Percentiles rank a stretch among this genome's conserved stretches.
Evolutionary conservation across 2,329 filamentous ascomycete species (phyloP).

Genomic region (Fusarium metavorans): DNA sequence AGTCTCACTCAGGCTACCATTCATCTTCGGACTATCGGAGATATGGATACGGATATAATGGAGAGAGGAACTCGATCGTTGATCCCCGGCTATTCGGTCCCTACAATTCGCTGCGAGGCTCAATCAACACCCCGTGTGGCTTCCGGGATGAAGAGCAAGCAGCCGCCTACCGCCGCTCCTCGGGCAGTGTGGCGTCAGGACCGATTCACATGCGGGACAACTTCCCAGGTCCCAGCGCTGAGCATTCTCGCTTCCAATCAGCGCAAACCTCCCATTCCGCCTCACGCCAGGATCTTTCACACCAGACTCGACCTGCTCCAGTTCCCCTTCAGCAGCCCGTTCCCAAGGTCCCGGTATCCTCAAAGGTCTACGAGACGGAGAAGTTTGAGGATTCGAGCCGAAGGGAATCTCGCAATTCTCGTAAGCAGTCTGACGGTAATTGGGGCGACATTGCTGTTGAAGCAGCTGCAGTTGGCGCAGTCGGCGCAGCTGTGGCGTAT

Average conservation of each 20-base stretch:
- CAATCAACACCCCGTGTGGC: conserved; percentile 66
- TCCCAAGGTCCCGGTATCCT: conserved; percentile 79
- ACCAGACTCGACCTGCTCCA: conserved; percentile 64
- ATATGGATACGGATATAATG: conserved; percentile 50
- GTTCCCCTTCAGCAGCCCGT: conserved; percentile 88
- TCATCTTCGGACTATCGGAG: conserved; percentile 21
- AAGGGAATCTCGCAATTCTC: conserved; percentile 47
- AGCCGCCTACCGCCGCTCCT: conserved; percentile 41
- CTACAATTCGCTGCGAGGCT: conserved; percentile 69
- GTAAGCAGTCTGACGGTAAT: conserved; percentile 52
- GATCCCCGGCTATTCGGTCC: conserved; percentile 71
- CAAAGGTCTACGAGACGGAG: conserved; percentile 72
- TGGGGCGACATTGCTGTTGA: conserved; percentile 60
- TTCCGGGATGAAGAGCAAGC: conserved; percentile 56
- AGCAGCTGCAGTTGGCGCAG: conserved; percentile 62
- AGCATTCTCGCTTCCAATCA: conserved; percentile 72
- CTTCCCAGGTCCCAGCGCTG: conserved; percentile 74
- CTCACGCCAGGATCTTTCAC: conserved; percentile 54
- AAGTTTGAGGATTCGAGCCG: conserved; percentile 54
- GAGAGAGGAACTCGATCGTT: conserved; percentile 63
- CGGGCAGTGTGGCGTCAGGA: conserved; percentile 36
- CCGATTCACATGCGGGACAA: conserved; percentile 67
- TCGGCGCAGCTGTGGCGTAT: conserved; percentile 52
- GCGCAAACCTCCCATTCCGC: conserved; percentile 62
- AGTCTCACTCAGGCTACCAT: conserved; percentile 42